These are phyloP conservation scores for Geranium rotundifolium DNA, from an alignment of 345 rosid species.

Conservation along the genomic window DNA sequence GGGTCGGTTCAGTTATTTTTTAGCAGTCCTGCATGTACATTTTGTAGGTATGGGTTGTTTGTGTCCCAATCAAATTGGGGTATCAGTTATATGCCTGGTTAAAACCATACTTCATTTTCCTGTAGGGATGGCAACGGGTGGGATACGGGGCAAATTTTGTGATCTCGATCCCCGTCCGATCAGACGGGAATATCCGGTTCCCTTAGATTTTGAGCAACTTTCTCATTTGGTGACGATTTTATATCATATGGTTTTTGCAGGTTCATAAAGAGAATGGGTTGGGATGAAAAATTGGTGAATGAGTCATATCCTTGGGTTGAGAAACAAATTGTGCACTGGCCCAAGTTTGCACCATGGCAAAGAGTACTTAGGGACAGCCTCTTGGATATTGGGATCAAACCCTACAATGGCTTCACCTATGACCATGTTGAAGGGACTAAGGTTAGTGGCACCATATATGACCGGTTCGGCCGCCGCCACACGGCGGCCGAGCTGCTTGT, in stretches of 20 bases:
- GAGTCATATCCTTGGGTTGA: constrained; percentile 91
- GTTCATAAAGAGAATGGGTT: constrained; percentile 62
- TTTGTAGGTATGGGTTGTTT: too few species aligned
- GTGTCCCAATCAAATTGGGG: too few species aligned
- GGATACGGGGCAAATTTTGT: too few species aligned
- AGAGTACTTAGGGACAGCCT: constrained; percentile 60
- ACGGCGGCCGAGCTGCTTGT: constrained; percentile 92
- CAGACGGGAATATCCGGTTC: too few species aligned
- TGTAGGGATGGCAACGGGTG: too few species aligned
- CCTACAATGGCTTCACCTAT: constrained; percentile 85
- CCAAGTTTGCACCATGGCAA: constrained; percentile 66
- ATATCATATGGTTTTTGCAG: constrained; percentile 22
- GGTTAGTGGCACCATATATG: constrained; percentile 88
- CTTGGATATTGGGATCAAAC: constrained; percentile 66
- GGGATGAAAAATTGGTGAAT: constrained; percentile 75
- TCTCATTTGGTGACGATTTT: too few species aligned
- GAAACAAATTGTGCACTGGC: constrained; percentile 58
- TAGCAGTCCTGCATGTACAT: too few species aligned
- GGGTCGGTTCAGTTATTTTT: too few species aligned
- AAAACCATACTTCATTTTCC: too few species aligned
- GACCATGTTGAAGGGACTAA: constrained; percentile 89
- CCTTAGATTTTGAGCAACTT: too few species aligned
- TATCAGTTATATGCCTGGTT: too few species aligned
- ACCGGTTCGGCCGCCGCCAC: constrained; percentile 79
- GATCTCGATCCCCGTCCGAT: too few species aligned